Base-by-base conservation (phyloP, 768 basidiomycete species). In the Amanita pseudoporphyria region DNA sequence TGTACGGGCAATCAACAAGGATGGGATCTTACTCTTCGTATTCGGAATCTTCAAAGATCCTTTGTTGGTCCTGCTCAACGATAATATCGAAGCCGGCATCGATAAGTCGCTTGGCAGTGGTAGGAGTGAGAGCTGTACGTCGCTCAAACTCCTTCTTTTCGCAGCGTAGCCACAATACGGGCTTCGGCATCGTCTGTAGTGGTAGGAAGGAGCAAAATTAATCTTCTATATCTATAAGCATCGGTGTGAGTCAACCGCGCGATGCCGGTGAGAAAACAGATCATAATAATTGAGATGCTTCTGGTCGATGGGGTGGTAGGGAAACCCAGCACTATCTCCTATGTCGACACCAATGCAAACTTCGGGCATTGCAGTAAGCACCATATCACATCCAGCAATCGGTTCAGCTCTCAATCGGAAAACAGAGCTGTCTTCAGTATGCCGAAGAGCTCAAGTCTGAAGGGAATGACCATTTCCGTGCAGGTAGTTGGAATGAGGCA, bases 81-180 rank as follows among this genome's bases (percentile, higher is more conserved):
- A 71, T 76, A 61, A 99, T 84, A 44, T 85, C 75, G 69, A 97
- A 98, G 33, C 93, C 92, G 39, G 82, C 82, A 58, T 88, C 84
- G 62, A 97, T 81, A 53, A 98, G 79, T 56, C 74, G 77, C 67
- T 87, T 90, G 57, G 94, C 82, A 0, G 89, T 94, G 19, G 87
- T 84, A 2, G 96, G 96, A 9, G 93, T 95, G 55, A 98, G 73
- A 6, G 94, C 94, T 24, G 93, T 82, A 41, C 96, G 88, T 49
- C 81, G 81, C 67, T 99, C 96, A 55, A 94, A 93, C 54, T 82
- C 78, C 66, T 98, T 99, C 64, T 84, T 96, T 73, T 99, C 96
- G 71, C 93, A 96, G 57, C 96, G 84, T 37, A 99, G 79, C 95
- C 95, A 99, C 58, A 99, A 76, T 12, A 65, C 57, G 28, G 67